Evolutionary conservation across 208 protist genomes (phyloP), one percentile per base, ranked within the genome.

Genomic region (Leishmania arabica): DNA sequence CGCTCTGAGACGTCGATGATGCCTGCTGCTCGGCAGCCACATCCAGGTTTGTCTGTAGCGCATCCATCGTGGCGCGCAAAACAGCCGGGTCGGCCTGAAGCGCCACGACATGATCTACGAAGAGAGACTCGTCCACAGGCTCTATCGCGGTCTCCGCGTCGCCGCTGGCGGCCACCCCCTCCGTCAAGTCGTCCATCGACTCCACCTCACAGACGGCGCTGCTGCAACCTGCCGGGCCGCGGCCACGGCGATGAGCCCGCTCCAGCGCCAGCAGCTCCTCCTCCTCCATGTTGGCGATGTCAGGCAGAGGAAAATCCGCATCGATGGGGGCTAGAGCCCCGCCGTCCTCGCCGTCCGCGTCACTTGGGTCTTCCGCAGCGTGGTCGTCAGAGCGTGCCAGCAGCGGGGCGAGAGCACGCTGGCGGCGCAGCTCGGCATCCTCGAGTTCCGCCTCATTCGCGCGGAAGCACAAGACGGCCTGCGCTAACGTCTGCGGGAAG

Each of bases 381-480:
- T 81, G 78, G 49, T 84, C 79, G 40, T 87, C 70, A 37, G 78
- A 19, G 4, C 76, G 31, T 3, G 76, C 47, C 37, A 85, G 77
- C 34, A 85, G 66, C 13, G 82, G 82, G 19, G 77, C 82, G 15
- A 85, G 71, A 62, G 73, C 82, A 13, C 82, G 82, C 21, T 75
- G 82, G 42, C 82, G 82, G 2, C 82, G 82, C 71, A 85, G 72
- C 78, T 80, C 79, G 40, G n/a, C 78, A 70, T 74, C 80, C 75
- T 87, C 81, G 51, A 82, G 79, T 21, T 88, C 87, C 21, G 75
- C 72, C 51, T 74, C 83, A 40, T 85, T 88, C 2, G 91, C 87
- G 24, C 88, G 80, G 78, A 97, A 98, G 56, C 98, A 83, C 17
- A 98, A 74, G 31, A 90, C 78, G 9, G 96, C 96, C 82, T 99